phyloP scores from a whole-genome alignment of 2,329 filamentous ascomycete species.

The Exserohilum rostratum region DNA sequence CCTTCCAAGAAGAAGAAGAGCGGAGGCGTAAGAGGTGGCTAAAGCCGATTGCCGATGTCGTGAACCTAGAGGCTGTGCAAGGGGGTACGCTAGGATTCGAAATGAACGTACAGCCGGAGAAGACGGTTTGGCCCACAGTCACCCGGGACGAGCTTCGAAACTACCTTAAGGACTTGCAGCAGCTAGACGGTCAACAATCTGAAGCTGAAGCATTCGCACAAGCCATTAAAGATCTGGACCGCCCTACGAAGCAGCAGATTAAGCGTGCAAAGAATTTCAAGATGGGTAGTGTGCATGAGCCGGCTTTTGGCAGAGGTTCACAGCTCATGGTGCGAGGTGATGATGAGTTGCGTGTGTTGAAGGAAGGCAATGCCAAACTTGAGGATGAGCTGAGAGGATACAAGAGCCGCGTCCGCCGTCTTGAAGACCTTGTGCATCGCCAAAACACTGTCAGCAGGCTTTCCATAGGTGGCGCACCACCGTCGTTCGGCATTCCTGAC shows the following conservation, averaged over 20 bases:
- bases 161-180: constrained; percentile 71
- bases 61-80: constrained; percentile 70
- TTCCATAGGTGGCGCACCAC: constrained; percentile 56
- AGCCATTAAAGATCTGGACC: constrained; percentile 77
- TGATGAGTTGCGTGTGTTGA: constrained; percentile 70
- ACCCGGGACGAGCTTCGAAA: constrained; percentile 76
- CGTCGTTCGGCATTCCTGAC: constrained; percentile 42
- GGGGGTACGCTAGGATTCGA: constrained; percentile 77
- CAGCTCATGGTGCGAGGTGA: constrained; percentile 80
- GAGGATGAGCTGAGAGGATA: constrained; percentile 76
- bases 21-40: constrained; percentile 90
- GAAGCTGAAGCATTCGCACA: constrained; percentile 76
- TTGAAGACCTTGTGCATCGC: constrained; percentile 91
- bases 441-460: constrained; percentile 67
- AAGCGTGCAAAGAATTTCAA: constrained; percentile 93
- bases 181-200: constrained; percentile 67
- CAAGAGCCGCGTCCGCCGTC: constrained; percentile 86
- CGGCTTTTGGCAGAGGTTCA: constrained; percentile 83
- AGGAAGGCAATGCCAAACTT: constrained; percentile 62
- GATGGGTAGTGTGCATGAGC: constrained; percentile 92
- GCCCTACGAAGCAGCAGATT: constrained; percentile 82
- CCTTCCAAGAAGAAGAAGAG: constrained; percentile 90
- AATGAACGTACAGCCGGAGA: constrained; percentile 81
- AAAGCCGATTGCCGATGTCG: constrained; percentile 78
- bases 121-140: constrained; percentile 79